A percentile compares a stretch with the other conserved stretches of the same genome.
These are phyloP conservation scores for Curvularia hawaiiensis DNA, from an alignment of 2,329 filamentous ascomycete genomes.

Conservation along the genomic window DNA sequence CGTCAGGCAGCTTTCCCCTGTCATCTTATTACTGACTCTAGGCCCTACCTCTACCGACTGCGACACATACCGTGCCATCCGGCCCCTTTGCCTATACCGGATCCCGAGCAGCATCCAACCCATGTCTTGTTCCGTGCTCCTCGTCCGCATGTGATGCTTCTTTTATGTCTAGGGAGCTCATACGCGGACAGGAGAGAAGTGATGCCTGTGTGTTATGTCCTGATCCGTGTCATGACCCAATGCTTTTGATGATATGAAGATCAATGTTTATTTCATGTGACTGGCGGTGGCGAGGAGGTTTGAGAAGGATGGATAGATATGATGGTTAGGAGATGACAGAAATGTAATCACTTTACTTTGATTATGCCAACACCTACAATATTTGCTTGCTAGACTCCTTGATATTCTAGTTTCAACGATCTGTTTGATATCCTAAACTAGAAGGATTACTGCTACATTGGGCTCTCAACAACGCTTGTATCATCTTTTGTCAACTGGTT, in stretches of 20 bases:
- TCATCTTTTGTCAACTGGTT: not conserved
- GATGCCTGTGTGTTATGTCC: not conserved
- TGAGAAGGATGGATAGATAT: not conserved
- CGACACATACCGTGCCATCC: not conserved
- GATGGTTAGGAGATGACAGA: not conserved
- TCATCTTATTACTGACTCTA: not conserved
- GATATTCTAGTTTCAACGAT: not conserved
- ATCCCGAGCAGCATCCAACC: not conserved
- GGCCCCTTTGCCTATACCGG: not conserved
- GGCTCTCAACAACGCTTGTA: not conserved
- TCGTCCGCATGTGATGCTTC: constrained; percentile 11
- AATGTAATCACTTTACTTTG: not conserved
- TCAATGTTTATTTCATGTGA: not conserved
- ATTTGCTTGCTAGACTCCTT: not conserved
- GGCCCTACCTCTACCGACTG: constrained; percentile 5
- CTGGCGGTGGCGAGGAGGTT: not conserved
- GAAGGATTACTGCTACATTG: not conserved
- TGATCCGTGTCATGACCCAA: not conserved
- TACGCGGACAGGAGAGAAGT: not conserved
- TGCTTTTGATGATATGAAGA: not conserved
- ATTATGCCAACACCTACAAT: not conserved
- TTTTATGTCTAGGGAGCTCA: constrained; percentile 6
- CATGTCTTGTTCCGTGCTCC: not conserved
- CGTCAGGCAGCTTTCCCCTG: not conserved
- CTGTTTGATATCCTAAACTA: not conserved